Evolutionary conservation across 208 protist genomes (phyloP).

Genomic region (Leishmania mexicana): DNA sequence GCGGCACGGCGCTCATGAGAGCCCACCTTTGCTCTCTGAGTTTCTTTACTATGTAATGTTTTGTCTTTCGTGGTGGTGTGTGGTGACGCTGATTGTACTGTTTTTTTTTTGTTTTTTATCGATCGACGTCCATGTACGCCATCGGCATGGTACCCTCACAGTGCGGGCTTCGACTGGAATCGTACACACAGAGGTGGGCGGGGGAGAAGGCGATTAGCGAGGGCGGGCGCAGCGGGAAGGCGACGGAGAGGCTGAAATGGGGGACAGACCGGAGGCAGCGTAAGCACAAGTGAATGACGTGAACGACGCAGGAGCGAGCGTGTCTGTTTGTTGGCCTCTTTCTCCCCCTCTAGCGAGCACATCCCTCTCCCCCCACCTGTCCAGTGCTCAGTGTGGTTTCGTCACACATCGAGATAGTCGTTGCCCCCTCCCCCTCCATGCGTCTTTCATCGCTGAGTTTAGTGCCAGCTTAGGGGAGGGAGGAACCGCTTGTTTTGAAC

Average conservation of each 20-base stretch:
- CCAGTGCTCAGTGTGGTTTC: not conserved
- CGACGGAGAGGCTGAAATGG: not conserved
- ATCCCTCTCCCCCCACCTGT: not conserved
- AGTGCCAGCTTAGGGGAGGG: not conserved
- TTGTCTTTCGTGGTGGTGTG: not conserved
- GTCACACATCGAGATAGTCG: not conserved
- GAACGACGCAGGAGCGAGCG: not conserved
- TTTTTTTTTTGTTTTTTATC: not conserved
- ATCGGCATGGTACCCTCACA: not conserved
- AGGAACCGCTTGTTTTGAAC: not conserved
- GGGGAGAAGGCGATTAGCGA: too few species aligned
- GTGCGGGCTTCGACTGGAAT: not conserved
- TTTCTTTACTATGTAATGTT: not conserved
- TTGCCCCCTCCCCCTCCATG: not conserved
- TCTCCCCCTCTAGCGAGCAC: not conserved
- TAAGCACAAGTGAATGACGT: not conserved
- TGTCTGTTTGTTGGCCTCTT: not conserved
- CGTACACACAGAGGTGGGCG: not conserved
- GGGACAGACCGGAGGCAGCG: not conserved
- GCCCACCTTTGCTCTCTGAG: not conserved
- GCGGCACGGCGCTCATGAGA: not conserved
- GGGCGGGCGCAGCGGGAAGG: not conserved
- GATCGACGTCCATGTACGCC: not conserved
- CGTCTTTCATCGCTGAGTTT: not conserved
- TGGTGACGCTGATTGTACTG: not conserved